Conservation (phyloP, 495 filamentous ascomycete species). For the Hypoxylon perforatum region DNA sequence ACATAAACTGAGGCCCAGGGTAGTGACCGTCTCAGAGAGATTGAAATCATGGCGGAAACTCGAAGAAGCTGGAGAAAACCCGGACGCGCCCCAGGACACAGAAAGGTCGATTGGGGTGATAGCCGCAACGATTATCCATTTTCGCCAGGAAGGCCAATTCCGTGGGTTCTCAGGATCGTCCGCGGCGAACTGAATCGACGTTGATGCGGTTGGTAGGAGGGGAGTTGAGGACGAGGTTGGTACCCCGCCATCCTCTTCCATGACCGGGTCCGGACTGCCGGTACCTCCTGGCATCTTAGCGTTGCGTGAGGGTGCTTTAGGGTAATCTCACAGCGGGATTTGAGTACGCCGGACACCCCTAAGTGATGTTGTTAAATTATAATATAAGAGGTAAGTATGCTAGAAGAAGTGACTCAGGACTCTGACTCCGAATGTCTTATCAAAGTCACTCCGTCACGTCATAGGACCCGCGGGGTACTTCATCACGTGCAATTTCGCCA, state of each 20-base stretch:
- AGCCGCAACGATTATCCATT: conserved; percentile 58
- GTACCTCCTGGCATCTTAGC: neutral
- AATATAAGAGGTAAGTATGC: too few relatives aligned
- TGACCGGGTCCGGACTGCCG: neutral
- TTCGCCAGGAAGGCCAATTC: conserved; percentile 64
- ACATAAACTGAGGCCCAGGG: neutral
- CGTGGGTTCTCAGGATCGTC: conserved; percentile 66
- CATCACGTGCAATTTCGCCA: neutral
- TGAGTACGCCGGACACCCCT: too few relatives aligned
- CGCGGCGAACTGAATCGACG: neutral
- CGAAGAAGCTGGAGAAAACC: neutral
- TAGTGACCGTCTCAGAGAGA: neutral
- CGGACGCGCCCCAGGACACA: neutral
- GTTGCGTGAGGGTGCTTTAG: neutral
- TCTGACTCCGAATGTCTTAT: too few relatives aligned
- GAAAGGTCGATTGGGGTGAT: neutral
- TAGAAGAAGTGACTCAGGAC: too few relatives aligned
- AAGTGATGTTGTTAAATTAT: too few relatives aligned
- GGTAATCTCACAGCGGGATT: neutral
- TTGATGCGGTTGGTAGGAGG: neutral
- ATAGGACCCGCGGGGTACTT: neutral
- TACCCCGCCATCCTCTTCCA: neutral
- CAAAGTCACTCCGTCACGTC: neutral
- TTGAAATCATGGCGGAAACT: conserved; percentile 1
- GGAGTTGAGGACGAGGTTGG: neutral